Evolutionary conservation across 345 rosid species (phyloP), one percentile per base, ranked within the genome.

Genomic region (Linum usitatissimum): DNA sequence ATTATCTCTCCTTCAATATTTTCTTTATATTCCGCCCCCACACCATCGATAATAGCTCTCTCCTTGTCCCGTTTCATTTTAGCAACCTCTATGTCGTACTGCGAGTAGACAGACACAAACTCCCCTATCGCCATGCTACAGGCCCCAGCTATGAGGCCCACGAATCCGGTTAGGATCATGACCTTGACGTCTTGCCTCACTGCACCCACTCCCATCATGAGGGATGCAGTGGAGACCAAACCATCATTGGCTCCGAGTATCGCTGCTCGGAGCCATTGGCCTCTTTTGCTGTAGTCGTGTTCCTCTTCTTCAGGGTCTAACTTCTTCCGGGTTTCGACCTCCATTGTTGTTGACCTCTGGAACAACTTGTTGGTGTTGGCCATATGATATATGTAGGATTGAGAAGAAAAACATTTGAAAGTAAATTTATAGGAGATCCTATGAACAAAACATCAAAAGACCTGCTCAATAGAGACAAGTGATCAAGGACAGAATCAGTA

Each of bases 71-170:
- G 78, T 60, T 81, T 74, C 55, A 73, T 72, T 59, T 86, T 89
- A 10, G 94, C 80, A 28, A 73, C 10, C 68, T 86, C 89, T 13
- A 79, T 76, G 70, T 89, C 94, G 9, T 77, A 75, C 51, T 89
- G 94, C 3, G 94, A 75, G 70, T 81, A 84, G 17, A 86, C 96
- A 3, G 96, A 89, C 18, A 89, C 94, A 30, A 83, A 81, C 79
- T 89, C 94, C 51, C 96, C 96, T 1, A 86, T 84, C 10, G 89
- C 96, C 96, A 89, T 89, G 71, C 94, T 83, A 23, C 87, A 83
- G 8, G 94, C 94, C 10, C 91, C 94, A 0, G 86, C 94, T 0
- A 89, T 66, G 40, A 89, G 69, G 3, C 96, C 94, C 0, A 94
- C 94, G 30, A 89, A 78, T 21, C 96, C 96, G 2, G 78, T 79